Evolutionary conservation across 768 basidiomycete species (phyloP), one percentile per base, ranked within the genome.

Genomic region (Paxillus involutus): DNA sequence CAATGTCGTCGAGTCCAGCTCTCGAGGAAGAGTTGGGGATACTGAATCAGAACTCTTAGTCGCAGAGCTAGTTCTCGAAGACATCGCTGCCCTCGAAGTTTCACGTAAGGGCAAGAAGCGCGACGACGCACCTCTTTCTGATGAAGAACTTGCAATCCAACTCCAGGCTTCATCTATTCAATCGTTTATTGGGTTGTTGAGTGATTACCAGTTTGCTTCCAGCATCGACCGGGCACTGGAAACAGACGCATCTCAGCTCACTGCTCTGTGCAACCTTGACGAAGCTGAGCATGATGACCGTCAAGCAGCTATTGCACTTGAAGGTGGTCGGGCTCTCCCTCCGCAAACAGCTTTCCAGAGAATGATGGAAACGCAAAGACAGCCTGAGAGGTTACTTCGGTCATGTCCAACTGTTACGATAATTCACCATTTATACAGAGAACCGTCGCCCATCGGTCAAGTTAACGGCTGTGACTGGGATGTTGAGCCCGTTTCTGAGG

Each of bases 91-190:
- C 12, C 50, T 77, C 16, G 69, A 72, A 14, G 56, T 67, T 19
- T 44, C 59, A 0, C 59, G 66, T 12, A 80, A 80, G 53, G 77
- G 77, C 24, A 75, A 75, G 46, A 50, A 61, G 3, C 68, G 71
- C 21, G 64, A 63, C 2, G 69, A 62, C 41, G 55, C 59, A 0
- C 62, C 69, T 3, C 63, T 64, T 6, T 65, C 72, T 0, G 81
- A 85, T 59, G 74, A 76, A 37, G 77, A 80, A 37, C 49, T 74
- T 8, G 83, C 83, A 0, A 64, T 80, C 8, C 67, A 70, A 36
- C 40, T 78, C 1, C 79, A 80, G 49, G 66, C 67, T 3, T 69
- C 77, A 29, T 69, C 73, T 14, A 49, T 78, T 6, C 53, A 65
- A 7, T 56, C 60, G 9, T 53, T 71, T 40, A 52, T 77, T 4